Conservation (phyloP, 805 yeast species). For the Yarrowia sp. region DNA sequence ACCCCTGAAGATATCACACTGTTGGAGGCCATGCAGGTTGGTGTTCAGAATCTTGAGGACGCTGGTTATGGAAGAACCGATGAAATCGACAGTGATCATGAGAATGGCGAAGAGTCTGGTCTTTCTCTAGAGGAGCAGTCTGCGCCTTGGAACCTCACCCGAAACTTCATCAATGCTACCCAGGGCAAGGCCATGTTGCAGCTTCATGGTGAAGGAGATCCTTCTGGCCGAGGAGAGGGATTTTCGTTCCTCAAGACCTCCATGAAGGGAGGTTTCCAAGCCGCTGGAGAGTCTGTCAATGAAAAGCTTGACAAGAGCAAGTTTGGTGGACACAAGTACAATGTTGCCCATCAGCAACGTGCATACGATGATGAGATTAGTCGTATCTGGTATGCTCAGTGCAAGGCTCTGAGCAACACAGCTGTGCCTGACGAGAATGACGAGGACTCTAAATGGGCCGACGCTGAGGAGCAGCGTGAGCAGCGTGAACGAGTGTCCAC, state of each 20-base stretch:
- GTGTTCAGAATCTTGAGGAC: constrained; percentile 86
- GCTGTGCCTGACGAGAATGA: constrained; percentile 34
- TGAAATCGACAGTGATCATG: constrained; percentile 20
- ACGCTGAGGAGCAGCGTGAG: constrained; percentile 35
- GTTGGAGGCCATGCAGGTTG: constrained; percentile 88
- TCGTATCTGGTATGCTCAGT: constrained; percentile 87
- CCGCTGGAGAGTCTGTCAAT: constrained; percentile 43
- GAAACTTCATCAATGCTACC: constrained; percentile 87
- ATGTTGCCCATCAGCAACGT: constrained; percentile 81
- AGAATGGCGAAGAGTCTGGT: constrained; percentile 44
- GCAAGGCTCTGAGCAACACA: constrained; percentile 52
- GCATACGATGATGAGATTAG: constrained; percentile 87
- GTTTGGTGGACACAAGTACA: constrained; percentile 66
- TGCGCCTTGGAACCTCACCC: constrained; percentile 91
- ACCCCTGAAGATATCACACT: constrained; percentile 87
- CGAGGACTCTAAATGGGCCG: constrained; percentile 40
- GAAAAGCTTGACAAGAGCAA: constrained; percentile 45
- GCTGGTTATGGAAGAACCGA: constrained; percentile 54
- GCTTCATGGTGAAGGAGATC: constrained; percentile 92
- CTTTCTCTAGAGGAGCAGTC: constrained; percentile 73
- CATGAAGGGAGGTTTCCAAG: constrained; percentile 87
- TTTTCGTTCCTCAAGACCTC: constrained; percentile 86
- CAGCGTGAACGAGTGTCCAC: constrained; percentile 7
- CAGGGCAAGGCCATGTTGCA: constrained; percentile 97
- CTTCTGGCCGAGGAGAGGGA: constrained; percentile 86